These are phyloP conservation scores for Geoglossum cookeanum DNA, from an alignment of 2,329 filamentous ascomycete genomes.

Conservation along the genomic window DNA sequence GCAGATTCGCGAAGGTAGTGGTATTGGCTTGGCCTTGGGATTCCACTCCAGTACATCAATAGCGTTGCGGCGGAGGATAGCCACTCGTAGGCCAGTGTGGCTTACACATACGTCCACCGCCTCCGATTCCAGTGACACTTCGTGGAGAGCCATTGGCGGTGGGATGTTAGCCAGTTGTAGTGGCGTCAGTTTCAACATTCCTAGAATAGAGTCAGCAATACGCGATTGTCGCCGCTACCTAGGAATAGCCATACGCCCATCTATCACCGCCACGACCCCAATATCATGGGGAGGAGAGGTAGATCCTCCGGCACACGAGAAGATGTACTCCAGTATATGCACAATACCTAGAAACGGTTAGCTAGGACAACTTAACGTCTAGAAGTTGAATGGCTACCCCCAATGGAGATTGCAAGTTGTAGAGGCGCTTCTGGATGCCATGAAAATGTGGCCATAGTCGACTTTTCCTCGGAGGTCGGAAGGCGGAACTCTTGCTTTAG, in stretches of 20 bases:
- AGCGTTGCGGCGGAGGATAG: slow-evolving; percentile 46
- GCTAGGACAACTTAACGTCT: not conserved
- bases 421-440: slow-evolving; percentile 85
- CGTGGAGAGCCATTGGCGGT: slow-evolving; percentile 77
- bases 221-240: not conserved
- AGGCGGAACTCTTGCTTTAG: slow-evolving; percentile 65
- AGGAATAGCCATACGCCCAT: slow-evolving; percentile 38
- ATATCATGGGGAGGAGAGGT: slow-evolving; percentile 52
- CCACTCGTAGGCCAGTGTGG: slow-evolving; percentile 43
- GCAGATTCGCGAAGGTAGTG: slow-evolving; percentile 14
- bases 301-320: slow-evolving; percentile 49
- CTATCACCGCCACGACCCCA: slow-evolving; percentile 66
- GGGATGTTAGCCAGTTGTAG: slow-evolving; percentile 70
- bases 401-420: slow-evolving; percentile 37
- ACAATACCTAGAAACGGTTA: slow-evolving; percentile 24
- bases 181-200: slow-evolving; percentile 62
- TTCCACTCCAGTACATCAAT: slow-evolving; percentile 55
- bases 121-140: slow-evolving; percentile 42
- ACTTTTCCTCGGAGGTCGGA: not conserved
- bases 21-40: slow-evolving; percentile 33
- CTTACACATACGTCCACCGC: slow-evolving; percentile 60
- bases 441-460: slow-evolving; percentile 13
- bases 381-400: slow-evolving; percentile 21
- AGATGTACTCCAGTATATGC: slow-evolving; percentile 45
- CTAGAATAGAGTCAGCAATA: slow-evolving; percentile 16